Evolutionary conservation across 441 rosid genomes (phyloP).

Genomic region (Gossypium trilobum): DNA sequence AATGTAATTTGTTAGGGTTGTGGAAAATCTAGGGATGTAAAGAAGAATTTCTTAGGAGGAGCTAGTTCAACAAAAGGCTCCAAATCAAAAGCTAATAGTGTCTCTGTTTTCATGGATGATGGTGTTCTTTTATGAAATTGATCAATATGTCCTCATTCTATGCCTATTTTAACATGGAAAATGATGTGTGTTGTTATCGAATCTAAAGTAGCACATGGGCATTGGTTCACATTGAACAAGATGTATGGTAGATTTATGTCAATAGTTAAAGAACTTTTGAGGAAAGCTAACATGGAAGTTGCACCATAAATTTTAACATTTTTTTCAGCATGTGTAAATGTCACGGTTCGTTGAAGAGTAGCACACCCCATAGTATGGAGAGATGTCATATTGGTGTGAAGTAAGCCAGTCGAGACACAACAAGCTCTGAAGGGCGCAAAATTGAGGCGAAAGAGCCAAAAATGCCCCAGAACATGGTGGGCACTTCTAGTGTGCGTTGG

Average conservation of each 20-base stretch:
- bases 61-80: neutral
- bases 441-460: no score
- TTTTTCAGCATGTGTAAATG: no score
- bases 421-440: no score
- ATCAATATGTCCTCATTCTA: no score
- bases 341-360: no score
- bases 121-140: neutral
- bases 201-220: neutral
- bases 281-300: neutral
- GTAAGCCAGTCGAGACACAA: no score
- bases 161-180: no score
- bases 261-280: neutral
- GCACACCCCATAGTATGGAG: no score
- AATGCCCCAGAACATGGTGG: no score
- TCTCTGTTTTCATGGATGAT: neutral
- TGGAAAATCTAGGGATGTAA: neutral
- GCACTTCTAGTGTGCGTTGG: no score
- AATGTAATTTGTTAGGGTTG: neutral
- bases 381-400: no score
- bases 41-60: neutral
- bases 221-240: neutral
- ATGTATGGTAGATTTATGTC: neutral
- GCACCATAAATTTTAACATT: neutral
- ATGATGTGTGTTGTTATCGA: no score
- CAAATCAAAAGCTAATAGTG: neutral